These are phyloP conservation scores for Colletotrichum shisoi DNA, from an alignment of 2,329 filamentous ascomycete species.

Conservation along the genomic window DNA sequence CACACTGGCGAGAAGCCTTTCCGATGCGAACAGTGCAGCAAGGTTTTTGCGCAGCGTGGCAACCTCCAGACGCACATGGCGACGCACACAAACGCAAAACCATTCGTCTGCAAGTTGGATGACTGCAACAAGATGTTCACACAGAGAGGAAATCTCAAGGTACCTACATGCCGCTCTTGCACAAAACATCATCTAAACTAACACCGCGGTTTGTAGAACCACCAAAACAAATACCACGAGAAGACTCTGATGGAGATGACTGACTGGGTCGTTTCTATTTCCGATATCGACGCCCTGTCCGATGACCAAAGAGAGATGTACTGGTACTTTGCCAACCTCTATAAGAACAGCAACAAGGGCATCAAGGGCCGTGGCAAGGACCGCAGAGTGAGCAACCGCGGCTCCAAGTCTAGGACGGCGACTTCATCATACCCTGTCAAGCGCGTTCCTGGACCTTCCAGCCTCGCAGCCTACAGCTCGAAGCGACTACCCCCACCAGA, in stretches of 20 bases:
- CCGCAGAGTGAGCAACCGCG: constrained; percentile 63
- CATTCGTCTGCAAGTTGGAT: constrained; percentile 82
- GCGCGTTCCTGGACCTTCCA: constrained; percentile 31
- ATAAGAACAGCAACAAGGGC: constrained; percentile 98
- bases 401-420: constrained; percentile 41
- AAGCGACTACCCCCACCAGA: constrained; percentile 35
- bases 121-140: constrained; percentile 88
- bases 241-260: constrained; percentile 75
- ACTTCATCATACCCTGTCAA: constrained; percentile 36
- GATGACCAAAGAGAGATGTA: constrained; percentile 77
- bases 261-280: constrained; percentile 70
- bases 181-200: not conserved
- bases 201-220: constrained; percentile 63
- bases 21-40: constrained; percentile 79
- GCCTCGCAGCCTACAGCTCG: constrained; percentile 37
- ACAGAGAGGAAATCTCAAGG: constrained; percentile 91
- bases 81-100: constrained; percentile 79
- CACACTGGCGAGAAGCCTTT: constrained; percentile 90
- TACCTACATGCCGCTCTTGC: constrained; percentile 47
- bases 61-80: constrained; percentile 86
- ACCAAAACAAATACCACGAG: constrained; percentile 93
- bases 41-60: constrained; percentile 83
- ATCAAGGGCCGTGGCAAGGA: constrained; percentile 96
- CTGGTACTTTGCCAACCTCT: constrained; percentile 84
- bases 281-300: constrained; percentile 69